Evolutionary conservation across 1,139 yeast genomes (phyloP), one percentile per base, ranked within the genome.

Genomic region (Taiozyma sp.): DNA sequence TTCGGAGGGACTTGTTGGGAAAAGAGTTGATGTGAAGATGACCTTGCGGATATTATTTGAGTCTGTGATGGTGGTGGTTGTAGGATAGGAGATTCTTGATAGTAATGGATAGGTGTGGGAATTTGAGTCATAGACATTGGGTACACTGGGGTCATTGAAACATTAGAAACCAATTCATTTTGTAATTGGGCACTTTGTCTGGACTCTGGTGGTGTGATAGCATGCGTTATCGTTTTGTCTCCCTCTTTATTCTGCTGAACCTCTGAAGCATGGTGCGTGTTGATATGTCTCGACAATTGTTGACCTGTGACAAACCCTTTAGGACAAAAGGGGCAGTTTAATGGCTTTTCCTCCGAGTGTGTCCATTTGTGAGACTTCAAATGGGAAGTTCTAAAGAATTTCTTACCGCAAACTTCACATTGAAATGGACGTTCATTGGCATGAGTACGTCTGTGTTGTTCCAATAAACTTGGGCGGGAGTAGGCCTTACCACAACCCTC

Each of bases 281-380:
- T 81, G 82, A 85, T 76, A 65, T 90, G 97, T 62, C 91, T 87
- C 24, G 87, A 81, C 55, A 90, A 71, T 62, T 90, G 96, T 67
- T 89, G 96, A 43, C 80, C 72, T 30, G 88, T 70, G 44, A 81
- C 75, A 66, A 83, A 83, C 40, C 83, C 70, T 64, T 81, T 83
- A 50, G 68, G 65, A 62, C 90, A 84, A 8, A 81, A 77, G 2
- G 83, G 77, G 56, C 74, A 80, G n/a, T 78, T 73, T 56, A 81
- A 80, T 5, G 89, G 89, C 55, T 84, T 80, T 57, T 77, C 81
- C 13, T 79, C 80, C 1, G 83, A 76, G 61, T 80, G 85, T 16
- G 83, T 83, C 71, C 85, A 80, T 59, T 80, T 68, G 66, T 84
- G 90, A 11, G 85, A 88, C 61, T 82, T 81, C 57, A 84, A 70